Conservation (phyloP, 805 yeast species). For the Lipomyces spencermartinsiae region DNA sequence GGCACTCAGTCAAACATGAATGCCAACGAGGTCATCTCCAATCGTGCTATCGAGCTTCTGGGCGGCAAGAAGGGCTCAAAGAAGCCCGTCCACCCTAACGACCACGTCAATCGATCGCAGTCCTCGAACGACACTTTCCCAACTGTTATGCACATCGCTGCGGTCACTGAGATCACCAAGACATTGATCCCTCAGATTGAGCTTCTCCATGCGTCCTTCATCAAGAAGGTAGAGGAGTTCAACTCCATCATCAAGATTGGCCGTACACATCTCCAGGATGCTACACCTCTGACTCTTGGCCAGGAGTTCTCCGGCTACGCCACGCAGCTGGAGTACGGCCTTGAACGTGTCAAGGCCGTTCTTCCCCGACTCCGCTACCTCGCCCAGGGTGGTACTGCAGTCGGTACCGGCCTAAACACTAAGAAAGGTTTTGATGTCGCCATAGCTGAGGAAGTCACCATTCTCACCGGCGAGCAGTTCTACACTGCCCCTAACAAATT, state of each 20-base stretch:
- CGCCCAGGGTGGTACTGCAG: conserved; percentile 99
- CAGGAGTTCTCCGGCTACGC: conserved; percentile 98
- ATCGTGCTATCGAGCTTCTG: conserved; percentile 94
- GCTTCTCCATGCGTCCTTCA: conserved; percentile 77
- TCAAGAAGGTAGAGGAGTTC: conserved; percentile 81
- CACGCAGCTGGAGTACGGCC: conserved; percentile 90
- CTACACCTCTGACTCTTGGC: conserved; percentile 96
- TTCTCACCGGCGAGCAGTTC: conserved; percentile 87
- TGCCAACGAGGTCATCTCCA: conserved; percentile 97
- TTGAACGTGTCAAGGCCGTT: conserved; percentile 78
- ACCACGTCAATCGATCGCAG: conserved; percentile 97
- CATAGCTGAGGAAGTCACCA: conserved; percentile 84
- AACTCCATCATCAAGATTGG: conserved; percentile 93
- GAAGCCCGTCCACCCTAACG: conserved; percentile 96
- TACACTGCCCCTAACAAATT: conserved; percentile 97
- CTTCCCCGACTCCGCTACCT: conserved; percentile 78
- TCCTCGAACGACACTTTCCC: conserved; percentile 99
- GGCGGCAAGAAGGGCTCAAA: conserved; percentile 94
- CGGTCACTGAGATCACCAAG: conserved; percentile 83
- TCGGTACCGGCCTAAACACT: conserved; percentile 98
- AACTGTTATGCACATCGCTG: conserved; percentile 99
- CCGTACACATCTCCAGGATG: conserved; percentile 98
- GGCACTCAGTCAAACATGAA: conserved; percentile 99
- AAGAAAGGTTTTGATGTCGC: conserved; percentile 84
- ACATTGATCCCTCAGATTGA: conserved; percentile 81